These are phyloP conservation scores for Chaetoscypha palmicola DNA, from an alignment of 2,329 filamentous ascomycete species.

Conservation along the genomic window DNA sequence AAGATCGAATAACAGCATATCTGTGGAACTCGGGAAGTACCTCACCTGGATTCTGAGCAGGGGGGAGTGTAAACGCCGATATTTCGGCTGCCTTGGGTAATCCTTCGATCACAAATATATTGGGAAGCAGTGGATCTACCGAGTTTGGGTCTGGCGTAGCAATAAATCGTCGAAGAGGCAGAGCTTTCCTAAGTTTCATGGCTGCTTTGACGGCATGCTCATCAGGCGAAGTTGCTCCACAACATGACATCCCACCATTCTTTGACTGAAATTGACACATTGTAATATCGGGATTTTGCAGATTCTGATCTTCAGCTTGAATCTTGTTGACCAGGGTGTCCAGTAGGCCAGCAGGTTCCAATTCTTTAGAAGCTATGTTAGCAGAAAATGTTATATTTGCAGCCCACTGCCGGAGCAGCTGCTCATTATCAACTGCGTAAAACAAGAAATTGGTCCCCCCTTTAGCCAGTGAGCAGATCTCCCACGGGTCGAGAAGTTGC, in stretches of 20 bases:
- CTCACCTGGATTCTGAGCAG: not conserved
- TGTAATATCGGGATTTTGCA: not conserved
- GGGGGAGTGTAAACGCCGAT: not conserved
- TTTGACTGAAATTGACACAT: constrained; percentile 3
- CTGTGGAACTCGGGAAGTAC: not conserved
- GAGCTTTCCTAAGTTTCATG: constrained; percentile 37
- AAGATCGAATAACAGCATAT: not conserved
- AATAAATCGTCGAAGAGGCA: constrained; percentile 27
- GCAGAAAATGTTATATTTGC: constrained; percentile 5
- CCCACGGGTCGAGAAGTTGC: constrained; percentile 6
- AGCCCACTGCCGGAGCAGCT: constrained; percentile 3
- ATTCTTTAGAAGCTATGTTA: not conserved
- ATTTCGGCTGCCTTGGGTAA: constrained; percentile 7
- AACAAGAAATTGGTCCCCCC: constrained; percentile 8
- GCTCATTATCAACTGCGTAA: not conserved
- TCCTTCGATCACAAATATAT: constrained; percentile 1
- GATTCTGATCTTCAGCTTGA: not conserved
- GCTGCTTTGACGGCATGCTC: constrained; percentile 2
- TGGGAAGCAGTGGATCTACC: constrained; percentile 1
- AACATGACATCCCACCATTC: not conserved
- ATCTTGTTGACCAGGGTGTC: not conserved
- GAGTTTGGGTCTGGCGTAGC: constrained; percentile 1
- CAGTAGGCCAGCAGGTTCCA: not conserved
- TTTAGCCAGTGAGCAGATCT: constrained; percentile 2
- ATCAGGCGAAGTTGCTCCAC: not conserved